Evolutionary conservation across 2,329 filamentous ascomycete genomes (phyloP), one percentile per base, ranked within the genome.

Genomic region (Paraphoma sp.): DNA sequence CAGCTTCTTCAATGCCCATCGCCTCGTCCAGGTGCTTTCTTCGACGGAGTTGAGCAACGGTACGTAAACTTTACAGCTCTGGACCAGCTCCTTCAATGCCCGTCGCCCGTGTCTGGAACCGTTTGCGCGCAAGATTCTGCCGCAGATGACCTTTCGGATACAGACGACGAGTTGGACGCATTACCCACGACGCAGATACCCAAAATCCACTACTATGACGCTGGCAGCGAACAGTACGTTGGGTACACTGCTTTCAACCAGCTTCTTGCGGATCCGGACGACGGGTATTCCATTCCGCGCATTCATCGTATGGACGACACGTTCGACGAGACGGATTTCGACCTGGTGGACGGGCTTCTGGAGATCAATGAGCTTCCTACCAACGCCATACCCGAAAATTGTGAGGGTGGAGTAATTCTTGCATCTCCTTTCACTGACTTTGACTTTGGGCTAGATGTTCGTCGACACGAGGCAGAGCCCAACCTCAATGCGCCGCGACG

Each of bases 241-340:
- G 43, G 17, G 6, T 57, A 55, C 23, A 60, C 46, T 14, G 59
- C 56, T 6, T 49, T 59, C 6, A 52, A 56, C 30, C 50, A 59
- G 17, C 45, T 59, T 2, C 28, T 42, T 11, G n/a, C 51, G 6
- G 28, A 38, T 3, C 42, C 48, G 5, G 18, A 49, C n/a, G 41
- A 57, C 30, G 14, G 48, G 42, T 44, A 38, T 30, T 40, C 49
- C 12, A 41, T 31, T 36, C 28, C 40, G 17, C 23, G 33, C 10
- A 42, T 48, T 11, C 48, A 53, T 33, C 56, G 33, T 18, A 14
- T 12, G 10, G 14, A 33, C 36, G 38, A 42, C n/a, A 18, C 31
- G 11, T n/a, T 29, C 17, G 36, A 50, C 42, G 36, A 46, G 10
- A 23, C 18, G 8, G 42, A 47, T 12, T 28, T 30, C 14, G 44